A percentile compares a stretch with the other conserved stretches of the same genome.
Conservation (phyloP, 2,329 filamentous ascomycete species). For the Penicillium sp. region DNA sequence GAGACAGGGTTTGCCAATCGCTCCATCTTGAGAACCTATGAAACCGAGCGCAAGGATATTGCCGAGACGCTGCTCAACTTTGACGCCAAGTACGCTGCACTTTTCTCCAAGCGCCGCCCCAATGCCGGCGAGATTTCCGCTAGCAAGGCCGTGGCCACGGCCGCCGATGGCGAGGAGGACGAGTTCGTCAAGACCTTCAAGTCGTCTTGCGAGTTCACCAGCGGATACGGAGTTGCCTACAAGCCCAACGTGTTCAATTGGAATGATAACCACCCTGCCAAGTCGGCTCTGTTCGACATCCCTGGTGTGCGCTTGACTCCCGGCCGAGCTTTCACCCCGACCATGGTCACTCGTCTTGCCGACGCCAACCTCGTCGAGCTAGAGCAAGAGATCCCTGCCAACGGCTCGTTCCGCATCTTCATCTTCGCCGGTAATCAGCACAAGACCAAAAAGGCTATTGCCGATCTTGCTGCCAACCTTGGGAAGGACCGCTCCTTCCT, state of each 20-base stretch:
- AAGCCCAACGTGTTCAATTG: constrained; percentile 80
- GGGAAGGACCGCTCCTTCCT: constrained; percentile 69
- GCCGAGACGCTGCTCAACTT: constrained; percentile 83
- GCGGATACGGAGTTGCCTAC: constrained; percentile 86
- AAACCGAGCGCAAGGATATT: constrained; percentile 77
- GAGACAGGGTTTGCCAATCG: constrained; percentile 76
- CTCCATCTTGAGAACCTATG: constrained; percentile 76
- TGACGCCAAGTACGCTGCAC: constrained; percentile 82
- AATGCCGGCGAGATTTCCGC: constrained; percentile 71
- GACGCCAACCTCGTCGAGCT: constrained; percentile 88
- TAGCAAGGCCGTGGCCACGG: constrained; percentile 36
- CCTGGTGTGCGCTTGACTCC: constrained; percentile 64
- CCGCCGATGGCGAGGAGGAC: constrained; percentile 49
- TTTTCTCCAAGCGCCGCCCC: constrained; percentile 78
- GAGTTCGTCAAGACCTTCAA: constrained; percentile 89
- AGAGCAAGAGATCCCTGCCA: constrained; percentile 84
- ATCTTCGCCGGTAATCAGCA: constrained; percentile 72
- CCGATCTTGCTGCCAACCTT: constrained; percentile 66
- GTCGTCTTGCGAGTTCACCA: constrained; percentile 85
- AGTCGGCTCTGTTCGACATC: constrained; percentile 67
- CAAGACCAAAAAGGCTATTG: constrained; percentile 60
- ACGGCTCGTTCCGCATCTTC: constrained; percentile 83
- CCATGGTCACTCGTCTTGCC: constrained; percentile 79
- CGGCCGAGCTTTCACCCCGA: constrained; percentile 72
- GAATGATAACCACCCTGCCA: constrained; percentile 68